Percentiles rank a stretch among this genome's conserved stretches.
These are phyloP conservation scores for Singerocomus rubriflavus DNA, from an alignment of 1,284 basidiomycete species.

Conservation along the genomic window DNA sequence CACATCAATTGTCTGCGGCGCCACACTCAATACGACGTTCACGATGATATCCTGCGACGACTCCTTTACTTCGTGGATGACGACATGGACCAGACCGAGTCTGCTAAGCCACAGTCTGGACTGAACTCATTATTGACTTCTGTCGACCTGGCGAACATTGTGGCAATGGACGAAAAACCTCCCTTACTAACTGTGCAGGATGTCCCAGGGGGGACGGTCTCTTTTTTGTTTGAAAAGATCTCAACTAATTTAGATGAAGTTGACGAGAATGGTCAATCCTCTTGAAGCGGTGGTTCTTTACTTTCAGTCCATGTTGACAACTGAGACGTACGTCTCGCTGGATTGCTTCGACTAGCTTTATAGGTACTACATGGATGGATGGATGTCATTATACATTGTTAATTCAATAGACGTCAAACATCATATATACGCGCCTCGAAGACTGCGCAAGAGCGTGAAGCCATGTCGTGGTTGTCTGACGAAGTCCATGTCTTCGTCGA, in stretches of 20 bases:
- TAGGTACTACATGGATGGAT: constrained; percentile 8
- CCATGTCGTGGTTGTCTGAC: constrained; percentile 13
- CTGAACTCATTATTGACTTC: constrained; percentile 38
- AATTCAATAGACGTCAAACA: constrained; percentile 8
- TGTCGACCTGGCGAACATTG: constrained; percentile 45
- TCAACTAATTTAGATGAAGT: constrained; percentile 19
- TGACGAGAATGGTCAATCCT: neutral
- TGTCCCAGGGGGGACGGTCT: constrained; percentile 64
- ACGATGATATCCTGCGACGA: constrained; percentile 60
- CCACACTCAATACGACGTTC: constrained; percentile 46
- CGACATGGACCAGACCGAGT: constrained; percentile 2
- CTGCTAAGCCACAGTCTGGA: constrained; percentile 27
- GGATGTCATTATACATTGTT: constrained; percentile 5
- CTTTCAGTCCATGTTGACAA: neutral
- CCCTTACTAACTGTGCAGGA: constrained; percentile 36
- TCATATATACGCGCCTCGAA: constrained; percentile 8
- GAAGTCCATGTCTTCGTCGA: constrained; percentile 22
- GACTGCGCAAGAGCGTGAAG: constrained; percentile 11
- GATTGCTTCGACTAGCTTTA: constrained; percentile 1
- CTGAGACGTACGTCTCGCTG: neutral
- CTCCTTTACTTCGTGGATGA: constrained; percentile 37
- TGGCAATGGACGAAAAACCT: constrained; percentile 33
- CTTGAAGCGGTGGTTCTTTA: constrained; percentile 5
- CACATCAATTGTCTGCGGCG: constrained; percentile 73
- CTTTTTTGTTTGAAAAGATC: constrained; percentile 67